phyloP scores from a whole-genome alignment of 2,329 filamentous ascomycete genomes.

The Massarina eburnea region DNA sequence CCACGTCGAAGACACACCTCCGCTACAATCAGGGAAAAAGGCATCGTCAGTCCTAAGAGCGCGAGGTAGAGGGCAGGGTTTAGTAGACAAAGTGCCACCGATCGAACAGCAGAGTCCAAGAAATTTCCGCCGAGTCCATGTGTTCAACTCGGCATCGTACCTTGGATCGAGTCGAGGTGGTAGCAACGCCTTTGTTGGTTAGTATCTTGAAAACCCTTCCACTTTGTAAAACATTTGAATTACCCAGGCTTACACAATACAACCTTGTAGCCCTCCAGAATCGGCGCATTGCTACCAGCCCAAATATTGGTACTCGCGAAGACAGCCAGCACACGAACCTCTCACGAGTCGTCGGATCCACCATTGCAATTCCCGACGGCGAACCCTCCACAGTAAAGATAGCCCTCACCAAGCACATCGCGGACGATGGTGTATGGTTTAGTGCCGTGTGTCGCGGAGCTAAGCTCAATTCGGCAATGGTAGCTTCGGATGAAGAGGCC shows the following conservation, averaged over 20 bases:
- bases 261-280: too few species aligned
- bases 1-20: not conserved
- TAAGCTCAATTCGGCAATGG: constrained; percentile 13
- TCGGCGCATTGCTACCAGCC: too few species aligned
- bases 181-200: not conserved
- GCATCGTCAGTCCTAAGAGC: not conserved
- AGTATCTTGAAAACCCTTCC: too few species aligned
- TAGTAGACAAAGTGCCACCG: not conserved
- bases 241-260: too few species aligned
- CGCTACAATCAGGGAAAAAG: not conserved
- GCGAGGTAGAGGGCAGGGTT: not conserved
- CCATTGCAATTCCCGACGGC: too few species aligned
- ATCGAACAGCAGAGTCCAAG: not conserved
- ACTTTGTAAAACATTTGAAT: too few species aligned
- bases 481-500: constrained; percentile 12
- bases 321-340: too few species aligned
- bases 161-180: not conserved
- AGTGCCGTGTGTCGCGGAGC: constrained; percentile 8
- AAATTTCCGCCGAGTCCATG: not conserved
- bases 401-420: too few species aligned
- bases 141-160: not conserved
- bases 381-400: too few species aligned
- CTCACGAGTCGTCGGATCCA: too few species aligned
- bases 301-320: too few species aligned
- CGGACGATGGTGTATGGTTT: not conserved